phyloP scores from a whole-genome alignment of 768 basidiomycete species.

The Lentinula lateritia region DNA sequence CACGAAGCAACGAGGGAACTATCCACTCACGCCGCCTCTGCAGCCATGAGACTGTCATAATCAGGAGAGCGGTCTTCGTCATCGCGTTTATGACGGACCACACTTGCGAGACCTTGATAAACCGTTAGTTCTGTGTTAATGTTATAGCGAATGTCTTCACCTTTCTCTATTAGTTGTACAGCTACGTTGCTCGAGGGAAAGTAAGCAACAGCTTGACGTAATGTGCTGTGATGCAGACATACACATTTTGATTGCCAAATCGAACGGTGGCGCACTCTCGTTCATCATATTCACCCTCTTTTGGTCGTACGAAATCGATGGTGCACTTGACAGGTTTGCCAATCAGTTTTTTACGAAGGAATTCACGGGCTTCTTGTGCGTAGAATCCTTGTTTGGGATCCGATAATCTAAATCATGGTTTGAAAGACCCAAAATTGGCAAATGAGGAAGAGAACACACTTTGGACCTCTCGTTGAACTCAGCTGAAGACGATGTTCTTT shows the following conservation, averaged over 20 bases:
- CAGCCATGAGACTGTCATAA: slow-evolving; percentile 92
- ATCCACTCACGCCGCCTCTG: slow-evolving; percentile 75
- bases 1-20: not conserved
- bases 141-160: slow-evolving; percentile 20
- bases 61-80: slow-evolving; percentile 96
- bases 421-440: not conserved
- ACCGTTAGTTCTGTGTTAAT: not conserved
- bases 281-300: slow-evolving; percentile 91
- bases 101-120: slow-evolving; percentile 53
- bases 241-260: slow-evolving; percentile 79
- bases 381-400: slow-evolving; percentile 86
- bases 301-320: slow-evolving; percentile 86
- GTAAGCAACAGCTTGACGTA: not conserved
- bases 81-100: slow-evolving; percentile 88
- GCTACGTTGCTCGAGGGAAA: slow-evolving; percentile 69
- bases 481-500: slow-evolving; percentile 84
- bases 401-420: slow-evolving; percentile 48
- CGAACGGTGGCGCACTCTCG: slow-evolving; percentile 88
- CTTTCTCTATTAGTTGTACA: slow-evolving; percentile 91
- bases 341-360: slow-evolving; percentile 86
- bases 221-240: slow-evolving; percentile 22
- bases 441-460: slow-evolving; percentile 35
- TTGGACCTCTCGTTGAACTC: slow-evolving; percentile 83
- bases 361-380: slow-evolving; percentile 90
- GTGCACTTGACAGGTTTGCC: slow-evolving; percentile 82